phyloP scores from a whole-genome alignment of 78 protist species.

The Isochrysis galbana region DNA sequence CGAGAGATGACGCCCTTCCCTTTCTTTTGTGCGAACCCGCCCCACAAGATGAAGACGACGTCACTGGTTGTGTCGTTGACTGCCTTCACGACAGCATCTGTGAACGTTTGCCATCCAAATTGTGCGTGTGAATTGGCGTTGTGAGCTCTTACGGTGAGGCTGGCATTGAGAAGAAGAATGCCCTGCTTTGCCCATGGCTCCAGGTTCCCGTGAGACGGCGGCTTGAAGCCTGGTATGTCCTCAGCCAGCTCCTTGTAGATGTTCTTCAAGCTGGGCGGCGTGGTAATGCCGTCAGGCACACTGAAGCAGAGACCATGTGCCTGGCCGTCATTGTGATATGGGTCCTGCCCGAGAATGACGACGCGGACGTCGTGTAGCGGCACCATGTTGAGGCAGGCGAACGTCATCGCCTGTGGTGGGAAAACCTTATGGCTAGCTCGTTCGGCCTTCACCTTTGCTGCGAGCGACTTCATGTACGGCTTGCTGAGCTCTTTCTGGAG shows the following conservation, averaged over 20 bases:
- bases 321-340: conserved; percentile 75
- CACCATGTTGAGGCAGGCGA: conserved; percentile 59
- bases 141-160: conserved; percentile 66
- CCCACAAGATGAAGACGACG: conserved; percentile 80
- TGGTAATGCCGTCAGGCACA: conserved; percentile 21
- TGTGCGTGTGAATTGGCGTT: conserved; percentile 66
- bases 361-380: conserved; percentile 64
- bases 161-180: conserved; percentile 78
- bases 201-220: conserved; percentile 67
- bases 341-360: conserved; percentile 86
- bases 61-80: not conserved
- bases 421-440: not conserved
- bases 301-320: conserved; percentile 89
- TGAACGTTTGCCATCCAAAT: conserved; percentile 75
- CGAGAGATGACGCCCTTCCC: not conserved
- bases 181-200: conserved; percentile 85
- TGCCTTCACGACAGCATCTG: conserved; percentile 62
- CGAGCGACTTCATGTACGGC: not conserved
- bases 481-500: not conserved
- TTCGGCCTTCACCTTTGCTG: not conserved
- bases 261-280: conserved; percentile 70
- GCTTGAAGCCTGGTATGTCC: conserved; percentile 52
- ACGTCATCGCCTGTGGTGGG: conserved; percentile 61
- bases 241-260: conserved; percentile 69
- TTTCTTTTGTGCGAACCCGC: conserved; percentile 77